Evolutionary conservation across 1,139 yeast species (phyloP), one percentile per base, ranked within the genome.

Genomic region (Blastobotrys apis): DNA sequence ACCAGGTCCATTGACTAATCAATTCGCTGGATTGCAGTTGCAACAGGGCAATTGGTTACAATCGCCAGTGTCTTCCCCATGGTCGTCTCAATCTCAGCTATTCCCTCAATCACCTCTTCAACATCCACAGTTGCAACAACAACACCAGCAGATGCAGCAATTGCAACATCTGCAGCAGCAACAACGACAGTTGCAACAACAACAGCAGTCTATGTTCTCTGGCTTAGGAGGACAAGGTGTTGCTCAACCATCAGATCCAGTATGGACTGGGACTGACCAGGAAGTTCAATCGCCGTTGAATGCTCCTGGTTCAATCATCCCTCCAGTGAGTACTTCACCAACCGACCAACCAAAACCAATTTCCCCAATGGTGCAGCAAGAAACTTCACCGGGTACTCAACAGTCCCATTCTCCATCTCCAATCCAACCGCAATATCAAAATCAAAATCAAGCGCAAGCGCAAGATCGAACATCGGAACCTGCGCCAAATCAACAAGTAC

Each of bases 1-100:
- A 15, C 35, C 27, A 19, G 4, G 27, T 2, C 41, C 42, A 5
- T 31, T 27, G 17, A 40, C 41, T 26, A 34, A 33, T 20, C 48
- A 39, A 26, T 45, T 45, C 22, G 32, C 43, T 29, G 30, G 45
- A 9, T 15, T 45, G 37, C 41, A 43, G n/a, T 25, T 40, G 39
- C 35, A 32, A n/a, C n/a, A 33, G 8, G 8, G 16, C 5, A 29
- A 29, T 33, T 35, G 39, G 39, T 13, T 17, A 4, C 39, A 17
- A 37, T 10, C 23, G 26, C 9, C 26, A 23, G 26, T 23, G 26
- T 23, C 26, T 6, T 37, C 39, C 12, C 39, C 39, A 20, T 17
- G 25, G 37, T 6, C 21, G 10, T 16, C 25, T 16, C n/a, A 17
- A 16, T 12, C 20, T 16, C 10, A 9, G 12, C 27, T 25, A 25